These are phyloP conservation scores for Grigorovia yakushimaensis DNA, from an alignment of 805 yeast species.

Conservation along the genomic window DNA sequence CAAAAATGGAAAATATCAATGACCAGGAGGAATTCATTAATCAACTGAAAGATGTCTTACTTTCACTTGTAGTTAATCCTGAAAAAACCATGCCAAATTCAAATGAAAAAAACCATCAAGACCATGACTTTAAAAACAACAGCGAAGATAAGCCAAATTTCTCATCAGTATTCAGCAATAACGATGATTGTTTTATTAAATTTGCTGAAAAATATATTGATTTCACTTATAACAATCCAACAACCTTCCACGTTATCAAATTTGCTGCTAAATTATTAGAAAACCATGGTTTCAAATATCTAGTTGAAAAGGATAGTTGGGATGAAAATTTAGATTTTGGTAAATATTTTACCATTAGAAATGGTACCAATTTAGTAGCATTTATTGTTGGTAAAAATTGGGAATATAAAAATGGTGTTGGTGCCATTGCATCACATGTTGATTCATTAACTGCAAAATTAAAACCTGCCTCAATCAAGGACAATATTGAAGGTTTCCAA, in stretches of 20 bases:
- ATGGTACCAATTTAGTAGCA: constrained; percentile 59
- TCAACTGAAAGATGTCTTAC: not conserved
- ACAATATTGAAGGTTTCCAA: constrained; percentile 61
- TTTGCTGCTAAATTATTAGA: constrained; percentile 40
- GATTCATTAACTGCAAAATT: constrained; percentile 61
- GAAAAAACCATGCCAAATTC: not conserved
- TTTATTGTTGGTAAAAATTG: constrained; percentile 60
- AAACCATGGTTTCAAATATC: constrained; percentile 51
- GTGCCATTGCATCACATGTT: constrained; percentile 63
- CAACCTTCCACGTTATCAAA: constrained; percentile 62
- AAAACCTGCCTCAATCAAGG: constrained; percentile 62
- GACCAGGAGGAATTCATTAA: not conserved
- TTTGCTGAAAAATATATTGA: constrained; percentile 48
- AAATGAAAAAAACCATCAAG: not conserved
- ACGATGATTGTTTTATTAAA: constrained; percentile 7
- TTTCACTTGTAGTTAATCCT: not conserved
- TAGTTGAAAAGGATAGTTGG: constrained; percentile 49
- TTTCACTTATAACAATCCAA: constrained; percentile 65
- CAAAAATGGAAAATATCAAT: not conserved
- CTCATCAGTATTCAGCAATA: not conserved
- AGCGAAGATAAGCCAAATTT: not conserved
- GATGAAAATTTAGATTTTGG: constrained; percentile 33
- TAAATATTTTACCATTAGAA: constrained; percentile 57
- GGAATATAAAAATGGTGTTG: constrained; percentile 56
- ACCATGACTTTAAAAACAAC: not conserved